Evolutionary conservation across 768 basidiomycete species (phyloP).

Genomic region (Serendipita indica): DNA sequence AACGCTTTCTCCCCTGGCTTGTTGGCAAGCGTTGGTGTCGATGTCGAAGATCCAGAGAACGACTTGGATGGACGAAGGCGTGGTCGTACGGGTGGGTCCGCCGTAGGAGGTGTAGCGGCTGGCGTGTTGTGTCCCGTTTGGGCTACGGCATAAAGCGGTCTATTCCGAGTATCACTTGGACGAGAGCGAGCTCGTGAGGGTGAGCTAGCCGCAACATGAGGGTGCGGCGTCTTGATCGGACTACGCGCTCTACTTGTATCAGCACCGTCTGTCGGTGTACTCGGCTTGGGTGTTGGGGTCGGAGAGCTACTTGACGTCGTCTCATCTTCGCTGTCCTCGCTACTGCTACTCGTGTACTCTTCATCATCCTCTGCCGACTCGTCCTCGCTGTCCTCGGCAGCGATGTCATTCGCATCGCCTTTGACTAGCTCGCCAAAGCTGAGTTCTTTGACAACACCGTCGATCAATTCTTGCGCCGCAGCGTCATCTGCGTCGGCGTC

Average conservation of each 20-base stretch:
- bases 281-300: slow-evolving; percentile 23
- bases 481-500: slow-evolving; percentile 67
- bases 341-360: slow-evolving; percentile 23
- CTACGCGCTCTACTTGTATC: slow-evolving; percentile 14
- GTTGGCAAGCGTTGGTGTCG: not conserved
- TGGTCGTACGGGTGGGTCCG: slow-evolving; percentile 10
- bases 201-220: slow-evolving; percentile 11
- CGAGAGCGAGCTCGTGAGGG: slow-evolving; percentile 30
- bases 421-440: slow-evolving; percentile 65
- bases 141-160: not conserved
- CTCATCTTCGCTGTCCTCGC: slow-evolving; percentile 31
- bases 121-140: slow-evolving; percentile 17
- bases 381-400: slow-evolving; percentile 41
- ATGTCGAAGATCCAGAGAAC: not conserved
- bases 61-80: slow-evolving; percentile 6
- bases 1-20: not conserved
- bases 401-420: slow-evolving; percentile 68
- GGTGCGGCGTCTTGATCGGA: slow-evolving; percentile 10
- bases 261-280: slow-evolving; percentile 22
- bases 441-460: slow-evolving; percentile 67
- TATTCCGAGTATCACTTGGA: slow-evolving; percentile 20
- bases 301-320: slow-evolving; percentile 25
- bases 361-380: slow-evolving; percentile 29
- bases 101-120: slow-evolving; percentile 13
- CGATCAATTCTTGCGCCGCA: slow-evolving; percentile 63